Conservation (phyloP, 1,284 basidiomycete species). For the Garcileccinum viscosum region DNA sequence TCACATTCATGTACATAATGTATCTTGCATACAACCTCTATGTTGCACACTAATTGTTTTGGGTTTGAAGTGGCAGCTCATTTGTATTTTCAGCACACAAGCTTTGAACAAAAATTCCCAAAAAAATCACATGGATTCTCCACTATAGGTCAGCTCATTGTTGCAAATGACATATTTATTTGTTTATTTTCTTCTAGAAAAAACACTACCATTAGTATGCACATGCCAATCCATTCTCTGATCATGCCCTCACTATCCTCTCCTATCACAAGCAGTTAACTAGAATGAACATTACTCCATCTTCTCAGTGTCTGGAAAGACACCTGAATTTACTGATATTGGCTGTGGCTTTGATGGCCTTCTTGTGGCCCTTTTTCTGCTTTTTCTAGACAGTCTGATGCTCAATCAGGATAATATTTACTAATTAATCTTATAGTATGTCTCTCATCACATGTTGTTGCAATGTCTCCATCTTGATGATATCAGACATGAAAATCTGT, state of each 20-base stretch:
- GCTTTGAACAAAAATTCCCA: no score
- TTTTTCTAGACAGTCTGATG: slow-evolving; percentile 93
- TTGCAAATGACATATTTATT: not conserved
- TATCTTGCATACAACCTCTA: no score
- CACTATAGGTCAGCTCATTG: slow-evolving; percentile 33
- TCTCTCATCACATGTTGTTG: slow-evolving; percentile 18
- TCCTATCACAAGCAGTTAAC: slow-evolving; percentile 81
- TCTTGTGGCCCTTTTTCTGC: slow-evolving; percentile 86
- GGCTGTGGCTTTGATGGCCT: slow-evolving; percentile 99
- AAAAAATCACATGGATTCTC: no score
- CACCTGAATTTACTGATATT: slow-evolving; percentile 94
- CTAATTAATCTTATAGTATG: no score
- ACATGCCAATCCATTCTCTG: slow-evolving; percentile 98
- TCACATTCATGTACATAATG: no score
- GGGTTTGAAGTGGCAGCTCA: no score
- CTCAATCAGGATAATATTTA: no score
- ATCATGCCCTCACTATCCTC: slow-evolving; percentile 92
- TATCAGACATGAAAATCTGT: slow-evolving; percentile 93
- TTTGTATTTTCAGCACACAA: no score
- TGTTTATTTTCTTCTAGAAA: slow-evolving; percentile 67
- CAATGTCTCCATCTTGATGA: slow-evolving; percentile 8
- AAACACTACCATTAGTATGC: slow-evolving; percentile 96
- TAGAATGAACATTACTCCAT: slow-evolving; percentile 89
- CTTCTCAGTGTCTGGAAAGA: slow-evolving; percentile 61
- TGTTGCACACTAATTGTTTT: no score